Percentiles rank a stretch among this genome's conserved stretches.
These are phyloP conservation scores for Yarrowia divulgata DNA, from an alignment of 805 yeast genomes.

Conservation along the genomic window DNA sequence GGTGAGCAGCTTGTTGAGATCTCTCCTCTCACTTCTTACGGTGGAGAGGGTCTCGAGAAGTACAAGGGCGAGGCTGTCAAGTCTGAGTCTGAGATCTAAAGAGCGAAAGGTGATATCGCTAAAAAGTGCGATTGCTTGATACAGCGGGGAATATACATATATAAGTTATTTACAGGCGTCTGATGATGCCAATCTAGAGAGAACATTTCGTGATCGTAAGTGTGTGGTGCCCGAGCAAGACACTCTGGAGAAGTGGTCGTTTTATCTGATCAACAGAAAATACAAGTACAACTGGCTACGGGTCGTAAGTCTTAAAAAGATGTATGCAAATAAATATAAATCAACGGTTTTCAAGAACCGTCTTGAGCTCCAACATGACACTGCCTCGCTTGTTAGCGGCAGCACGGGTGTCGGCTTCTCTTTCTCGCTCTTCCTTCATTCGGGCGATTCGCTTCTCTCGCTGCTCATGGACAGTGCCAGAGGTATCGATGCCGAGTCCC, in stretches of 20 bases:
- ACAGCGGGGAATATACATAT: conserved; percentile 28
- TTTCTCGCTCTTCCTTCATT: conserved; percentile 44
- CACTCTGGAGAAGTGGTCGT: no score
- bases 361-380: conserved; percentile 45
- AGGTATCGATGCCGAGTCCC: conserved; percentile 11
- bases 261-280: no score
- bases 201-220: background rate
- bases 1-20: conserved; percentile 70
- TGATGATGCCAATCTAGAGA: conserved; percentile 14
- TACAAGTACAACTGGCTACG: background rate
- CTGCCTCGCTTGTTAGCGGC: conserved; percentile 41
- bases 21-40: conserved; percentile 73
- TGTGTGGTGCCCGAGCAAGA: background rate
- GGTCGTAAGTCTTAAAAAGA: background rate
- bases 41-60: conserved; percentile 70
- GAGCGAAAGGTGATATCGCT: conserved; percentile 1
- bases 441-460: conserved; percentile 44
- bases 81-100: conserved; percentile 33
- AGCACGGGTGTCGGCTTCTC: conserved; percentile 41
- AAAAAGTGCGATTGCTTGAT: conserved; percentile 14
- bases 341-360: conserved; percentile 42
- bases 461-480: conserved; percentile 34
- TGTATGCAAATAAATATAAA: conserved; percentile 36
- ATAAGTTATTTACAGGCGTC: conserved; percentile 38
- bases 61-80: conserved; percentile 56